Conservation (phyloP, 495 filamentous ascomycete genomes). For the Apiosordaria backusii region DNA sequence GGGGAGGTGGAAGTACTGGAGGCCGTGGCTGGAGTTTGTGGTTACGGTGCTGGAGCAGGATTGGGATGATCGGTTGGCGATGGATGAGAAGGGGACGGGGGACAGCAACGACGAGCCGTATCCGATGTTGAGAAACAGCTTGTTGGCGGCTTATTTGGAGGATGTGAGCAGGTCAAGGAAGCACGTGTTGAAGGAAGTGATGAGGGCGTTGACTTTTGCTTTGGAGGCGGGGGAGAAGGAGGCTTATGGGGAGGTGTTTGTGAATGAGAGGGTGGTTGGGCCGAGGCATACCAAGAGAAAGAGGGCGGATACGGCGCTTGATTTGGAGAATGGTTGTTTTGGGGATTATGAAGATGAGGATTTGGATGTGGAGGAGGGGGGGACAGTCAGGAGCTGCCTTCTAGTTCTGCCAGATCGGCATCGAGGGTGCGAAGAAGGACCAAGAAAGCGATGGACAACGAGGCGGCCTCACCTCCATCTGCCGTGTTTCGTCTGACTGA, state of each 20-base stretch:
- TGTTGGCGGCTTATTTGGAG: constrained; percentile 23
- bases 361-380: constrained; percentile 29
- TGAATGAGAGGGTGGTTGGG: constrained; percentile 41
- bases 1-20: constrained; percentile 79
- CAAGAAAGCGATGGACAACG: neutral
- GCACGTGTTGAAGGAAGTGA: constrained; percentile 37
- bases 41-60: constrained; percentile 74
- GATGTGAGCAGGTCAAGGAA: constrained; percentile 34
- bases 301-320: constrained; percentile 39
- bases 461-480: neutral
- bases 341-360: constrained; percentile 39
- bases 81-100: constrained; percentile 24
- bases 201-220: constrained; percentile 39
- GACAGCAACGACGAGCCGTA: constrained; percentile 8
- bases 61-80: constrained; percentile 55
- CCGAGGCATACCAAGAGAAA: constrained; percentile 45
- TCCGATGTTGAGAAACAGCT: constrained; percentile 33
- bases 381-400: neutral
- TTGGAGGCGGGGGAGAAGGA: constrained; percentile 32
- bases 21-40: constrained; percentile 75
- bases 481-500: constrained; percentile 18
- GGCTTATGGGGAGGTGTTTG: constrained; percentile 49
- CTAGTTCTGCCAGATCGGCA: neutral
- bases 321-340: constrained; percentile 46
- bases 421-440: constrained; percentile 1